These are phyloP conservation scores for Tetradesmus lagerheimii DNA, from an alignment of 139 green algal genomes.

Conservation along the genomic window DNA sequence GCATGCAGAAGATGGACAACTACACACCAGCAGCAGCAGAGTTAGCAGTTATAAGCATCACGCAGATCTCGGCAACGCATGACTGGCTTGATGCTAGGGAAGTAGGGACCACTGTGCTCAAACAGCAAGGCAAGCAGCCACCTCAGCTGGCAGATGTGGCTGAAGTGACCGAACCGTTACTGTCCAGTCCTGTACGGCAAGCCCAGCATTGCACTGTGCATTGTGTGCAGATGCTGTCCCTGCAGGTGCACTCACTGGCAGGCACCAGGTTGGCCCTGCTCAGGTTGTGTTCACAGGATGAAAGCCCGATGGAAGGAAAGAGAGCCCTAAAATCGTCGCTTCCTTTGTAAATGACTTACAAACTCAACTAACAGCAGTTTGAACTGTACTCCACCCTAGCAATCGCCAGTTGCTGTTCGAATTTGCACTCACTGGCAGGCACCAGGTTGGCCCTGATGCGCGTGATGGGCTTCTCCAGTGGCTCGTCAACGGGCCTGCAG, in stretches of 20 bases:
- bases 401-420: too few relatives aligned
- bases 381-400: too few relatives aligned
- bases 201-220: not conserved
- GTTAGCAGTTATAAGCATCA: not conserved
- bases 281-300: too few relatives aligned
- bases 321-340: too few relatives aligned
- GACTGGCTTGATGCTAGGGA: not conserved
- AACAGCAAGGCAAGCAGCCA: not conserved
- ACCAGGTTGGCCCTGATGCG: conserved; percentile 69
- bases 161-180: too few relatives aligned
- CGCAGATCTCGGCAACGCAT: not conserved
- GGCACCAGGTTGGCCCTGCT: conserved; percentile 62
- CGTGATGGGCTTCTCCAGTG: conserved; percentile 73
- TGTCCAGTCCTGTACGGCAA: too few relatives aligned
- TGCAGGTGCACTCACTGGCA: conserved; percentile 49
- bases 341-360: too few relatives aligned
- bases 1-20: too few relatives aligned
- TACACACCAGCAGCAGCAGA: not conserved
- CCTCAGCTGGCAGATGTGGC: too few relatives aligned
- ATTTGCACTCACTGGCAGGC: conserved; percentile 60
- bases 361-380: too few relatives aligned
- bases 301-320: too few relatives aligned
- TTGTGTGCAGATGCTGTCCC: not conserved
- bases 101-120: too few relatives aligned
- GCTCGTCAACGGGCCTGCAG: conserved; percentile 74